Conservation (phyloP, 2,329 filamentous ascomycete genomes). For the Fusarium poae region DNA sequence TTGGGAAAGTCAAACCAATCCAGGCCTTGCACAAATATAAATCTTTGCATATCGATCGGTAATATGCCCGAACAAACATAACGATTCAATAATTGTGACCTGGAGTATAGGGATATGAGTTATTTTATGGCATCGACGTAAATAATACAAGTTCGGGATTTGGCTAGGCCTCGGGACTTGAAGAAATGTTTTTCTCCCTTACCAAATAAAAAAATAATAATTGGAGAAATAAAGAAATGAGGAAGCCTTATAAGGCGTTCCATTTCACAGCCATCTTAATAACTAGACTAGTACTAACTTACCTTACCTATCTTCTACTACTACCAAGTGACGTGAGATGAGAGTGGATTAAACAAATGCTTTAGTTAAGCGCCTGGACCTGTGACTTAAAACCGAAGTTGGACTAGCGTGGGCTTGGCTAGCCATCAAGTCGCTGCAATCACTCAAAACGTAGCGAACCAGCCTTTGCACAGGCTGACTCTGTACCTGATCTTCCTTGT, state of each 20-base stretch:
- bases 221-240: neutral
- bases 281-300: neutral
- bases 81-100: neutral
- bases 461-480: constrained; percentile 2
- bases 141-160: neutral
- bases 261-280: neutral
- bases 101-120: neutral
- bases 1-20: neutral
- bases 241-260: constrained; percentile 21
- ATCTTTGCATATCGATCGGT: neutral
- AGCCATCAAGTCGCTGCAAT: constrained; percentile 22
- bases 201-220: too few species aligned
- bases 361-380: constrained; percentile 22
- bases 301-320: too few species aligned
- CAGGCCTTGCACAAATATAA: neutral
- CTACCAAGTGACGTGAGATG: constrained; percentile 10
- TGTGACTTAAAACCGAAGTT: constrained; percentile 17
- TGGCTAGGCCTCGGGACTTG: neutral
- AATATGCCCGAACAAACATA: neutral
- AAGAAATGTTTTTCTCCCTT: neutral
- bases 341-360: neutral
- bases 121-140: neutral
- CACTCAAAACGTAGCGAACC: constrained; percentile 25
- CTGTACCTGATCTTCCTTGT: constrained; percentile 26
- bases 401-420: constrained; percentile 20